Conservation (phyloP, 805 yeast species). For the Pichia nanzhaoensis region DNA sequence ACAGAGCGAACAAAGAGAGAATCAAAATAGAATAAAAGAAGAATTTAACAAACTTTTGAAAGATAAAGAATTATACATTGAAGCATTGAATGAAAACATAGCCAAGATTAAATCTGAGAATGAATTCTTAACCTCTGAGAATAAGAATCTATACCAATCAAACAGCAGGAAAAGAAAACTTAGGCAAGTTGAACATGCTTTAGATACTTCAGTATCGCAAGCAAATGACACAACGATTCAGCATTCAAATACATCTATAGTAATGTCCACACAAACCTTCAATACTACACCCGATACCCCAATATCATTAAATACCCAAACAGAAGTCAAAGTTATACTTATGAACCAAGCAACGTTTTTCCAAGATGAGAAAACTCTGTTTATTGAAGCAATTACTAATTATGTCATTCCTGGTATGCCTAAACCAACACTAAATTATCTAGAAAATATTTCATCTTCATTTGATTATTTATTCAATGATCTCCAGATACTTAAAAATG, state of each 20-base stretch:
- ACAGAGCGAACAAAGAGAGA: conserved; percentile 32
- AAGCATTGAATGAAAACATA: conserved; percentile 29
- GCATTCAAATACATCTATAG: no score
- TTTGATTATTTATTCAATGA: conserved; percentile 23
- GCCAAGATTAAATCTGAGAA: conserved; percentile 47
- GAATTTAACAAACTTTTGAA: conserved; percentile 18
- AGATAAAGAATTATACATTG: conserved; percentile 21
- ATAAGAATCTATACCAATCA: conserved; percentile 28
- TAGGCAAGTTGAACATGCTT: conserved; percentile 5
- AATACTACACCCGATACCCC: no score
- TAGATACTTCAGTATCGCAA: background rate
- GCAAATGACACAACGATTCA: background rate
- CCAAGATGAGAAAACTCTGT: conserved; percentile 34
- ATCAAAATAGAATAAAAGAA: conserved; percentile 34
- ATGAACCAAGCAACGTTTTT: conserved; percentile 27
- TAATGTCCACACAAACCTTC: no score
- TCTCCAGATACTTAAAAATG: conserved; percentile 24
- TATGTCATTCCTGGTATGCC: conserved; percentile 33
- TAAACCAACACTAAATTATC: conserved; percentile 28
- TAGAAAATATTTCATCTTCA: conserved; percentile 30
- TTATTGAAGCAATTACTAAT: conserved; percentile 31
- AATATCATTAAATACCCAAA: background rate
- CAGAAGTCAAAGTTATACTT: conserved; percentile 18
- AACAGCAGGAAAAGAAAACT: conserved; percentile 21
- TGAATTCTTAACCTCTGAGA: conserved; percentile 46